Evolutionary conservation across 1,284 basidiomycete species (phyloP), one percentile per base, ranked within the genome.

Genomic region (Ceratobasidium sp.): DNA sequence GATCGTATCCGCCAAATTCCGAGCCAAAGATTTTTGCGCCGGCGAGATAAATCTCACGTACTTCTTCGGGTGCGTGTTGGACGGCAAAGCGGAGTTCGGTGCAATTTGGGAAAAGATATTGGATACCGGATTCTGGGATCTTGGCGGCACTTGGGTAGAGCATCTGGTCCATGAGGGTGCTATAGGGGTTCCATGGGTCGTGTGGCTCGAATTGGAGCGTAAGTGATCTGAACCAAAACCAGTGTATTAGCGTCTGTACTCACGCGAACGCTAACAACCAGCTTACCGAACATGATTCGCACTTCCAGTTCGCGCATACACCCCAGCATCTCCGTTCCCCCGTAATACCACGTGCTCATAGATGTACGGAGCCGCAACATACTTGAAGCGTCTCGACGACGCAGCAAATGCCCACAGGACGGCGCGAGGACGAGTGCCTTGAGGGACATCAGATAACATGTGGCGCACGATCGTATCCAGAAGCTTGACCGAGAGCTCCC

Each of bases 231-330:
- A 53, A 27, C 32, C 4, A 50, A 17, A 15, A 27, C 6, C 20
- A n/a, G 32, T 34, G 15, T 7, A 53, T 65, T 22, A 38, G 20
- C 15, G 6, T 12, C 45, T 22, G 20, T 12, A 12, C 10, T 22
- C 10, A 12, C 7, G 10, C 10, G 22, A 6, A 47, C 10, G 8
- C 38, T 13, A 25, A 12, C 7, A 12, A 22, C 29, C 31, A 20
- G 53, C 60, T 25, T 65, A 65, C 60, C 49, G 47, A 20, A 65
- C 43, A 29, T 65, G 31, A 22, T 65, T 40, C 6, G 47, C 13
- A 20, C 29, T 35, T 15, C 35, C 49, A 6, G 35, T 40, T 12
- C 49, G 47, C 49, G 49, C 60, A 53, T 65, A 65, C 53, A 65
- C 27, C n/a, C 34, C 60, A 27, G 34, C 32, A 29, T 65, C 60